phyloP scores from a whole-genome alignment of 805 yeast species.

The Ogataea sp. region DNA sequence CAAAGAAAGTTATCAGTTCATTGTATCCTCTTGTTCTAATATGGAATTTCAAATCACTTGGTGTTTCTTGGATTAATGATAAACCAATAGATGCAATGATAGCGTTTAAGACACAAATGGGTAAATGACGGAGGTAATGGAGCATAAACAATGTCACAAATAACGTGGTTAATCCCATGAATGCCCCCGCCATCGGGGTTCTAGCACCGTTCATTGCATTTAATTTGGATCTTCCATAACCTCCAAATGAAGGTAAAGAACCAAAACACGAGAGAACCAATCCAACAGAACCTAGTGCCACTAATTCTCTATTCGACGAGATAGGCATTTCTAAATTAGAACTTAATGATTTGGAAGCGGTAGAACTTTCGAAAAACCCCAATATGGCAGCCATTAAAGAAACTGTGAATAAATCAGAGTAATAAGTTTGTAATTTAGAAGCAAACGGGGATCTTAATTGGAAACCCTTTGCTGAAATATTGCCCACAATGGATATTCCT shows the following conservation, averaged over 20 bases:
- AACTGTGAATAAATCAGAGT: conserved; percentile 52
- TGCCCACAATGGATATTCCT: conserved; percentile 68
- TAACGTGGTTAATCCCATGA: conserved; percentile 72
- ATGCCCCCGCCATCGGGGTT: conserved; percentile 75
- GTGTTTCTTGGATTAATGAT: conserved; percentile 75
- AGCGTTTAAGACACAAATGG: conserved; percentile 72
- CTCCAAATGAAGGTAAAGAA: conserved; percentile 89
- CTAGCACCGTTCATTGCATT: conserved; percentile 84
- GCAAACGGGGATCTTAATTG: conserved; percentile 54
- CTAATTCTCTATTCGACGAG: conserved; percentile 83
- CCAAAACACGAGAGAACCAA: conserved; percentile 50
- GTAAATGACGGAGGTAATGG: conserved; percentile 61
- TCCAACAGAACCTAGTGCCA: conserved; percentile 80
- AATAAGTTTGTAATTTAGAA: conserved; percentile 32
- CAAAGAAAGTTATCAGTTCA: conserved; percentile 60
- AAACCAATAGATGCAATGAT: conserved; percentile 75
- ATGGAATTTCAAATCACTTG: conserved; percentile 69
- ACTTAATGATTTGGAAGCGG: conserved; percentile 84
- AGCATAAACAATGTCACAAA: conserved; percentile 54
- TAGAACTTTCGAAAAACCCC: conserved; percentile 90
- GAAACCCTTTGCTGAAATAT: conserved; percentile 43
- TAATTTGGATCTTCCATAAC: conserved; percentile 88
- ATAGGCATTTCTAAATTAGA: conserved; percentile 62
- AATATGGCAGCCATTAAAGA: conserved; percentile 73
- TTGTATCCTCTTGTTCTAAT: conserved; percentile 64